Evolutionary conservation across 768 basidiomycete species (phyloP).

Genomic region (Cystobasidium onofrii): DNA sequence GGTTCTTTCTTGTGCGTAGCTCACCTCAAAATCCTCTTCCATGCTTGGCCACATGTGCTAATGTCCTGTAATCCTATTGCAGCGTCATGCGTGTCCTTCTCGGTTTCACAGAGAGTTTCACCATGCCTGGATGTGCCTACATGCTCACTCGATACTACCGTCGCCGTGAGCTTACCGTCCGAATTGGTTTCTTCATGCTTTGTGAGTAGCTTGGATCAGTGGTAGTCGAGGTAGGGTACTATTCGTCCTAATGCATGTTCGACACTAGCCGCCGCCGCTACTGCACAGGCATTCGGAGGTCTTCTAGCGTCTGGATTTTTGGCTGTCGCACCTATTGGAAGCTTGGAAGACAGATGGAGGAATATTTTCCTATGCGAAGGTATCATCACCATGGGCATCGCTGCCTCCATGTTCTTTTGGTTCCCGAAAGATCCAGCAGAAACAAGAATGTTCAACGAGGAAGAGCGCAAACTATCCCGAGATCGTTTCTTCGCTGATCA

Average conservation of each 20-base stretch:
- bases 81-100: slow-evolving; percentile 26
- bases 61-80: too few species aligned
- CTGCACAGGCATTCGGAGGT: slow-evolving; percentile 24
- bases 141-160: slow-evolving; percentile 27
- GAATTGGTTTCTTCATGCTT: slow-evolving; percentile 31
- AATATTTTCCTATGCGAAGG: slow-evolving; percentile 26
- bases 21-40: too few species aligned
- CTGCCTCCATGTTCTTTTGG: slow-evolving; percentile 4
- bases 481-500: slow-evolving; percentile 30
- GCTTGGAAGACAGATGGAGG: background rate
- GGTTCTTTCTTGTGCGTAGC: slow-evolving; percentile 10
- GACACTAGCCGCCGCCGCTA: slow-evolving; percentile 8
- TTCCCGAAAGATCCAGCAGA: slow-evolving; percentile 15
- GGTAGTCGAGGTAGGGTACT: too few species aligned
- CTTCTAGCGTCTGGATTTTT: slow-evolving; percentile 29
- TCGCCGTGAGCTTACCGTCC: slow-evolving; percentile 19
- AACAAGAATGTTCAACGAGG: slow-evolving; percentile 29
- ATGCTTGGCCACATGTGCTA: too few species aligned
- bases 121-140: slow-evolving; percentile 31
- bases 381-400: slow-evolving; percentile 27
- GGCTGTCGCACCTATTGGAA: slow-evolving; percentile 10
- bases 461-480: slow-evolving; percentile 13
- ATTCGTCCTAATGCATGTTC: too few species aligned
- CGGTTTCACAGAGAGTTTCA: slow-evolving; percentile 20
- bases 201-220: slow-evolving; percentile 8